Base-by-base conservation (phyloP, 1,284 basidiomycete genomes). In the Moesziomyces antarcticus region DNA sequence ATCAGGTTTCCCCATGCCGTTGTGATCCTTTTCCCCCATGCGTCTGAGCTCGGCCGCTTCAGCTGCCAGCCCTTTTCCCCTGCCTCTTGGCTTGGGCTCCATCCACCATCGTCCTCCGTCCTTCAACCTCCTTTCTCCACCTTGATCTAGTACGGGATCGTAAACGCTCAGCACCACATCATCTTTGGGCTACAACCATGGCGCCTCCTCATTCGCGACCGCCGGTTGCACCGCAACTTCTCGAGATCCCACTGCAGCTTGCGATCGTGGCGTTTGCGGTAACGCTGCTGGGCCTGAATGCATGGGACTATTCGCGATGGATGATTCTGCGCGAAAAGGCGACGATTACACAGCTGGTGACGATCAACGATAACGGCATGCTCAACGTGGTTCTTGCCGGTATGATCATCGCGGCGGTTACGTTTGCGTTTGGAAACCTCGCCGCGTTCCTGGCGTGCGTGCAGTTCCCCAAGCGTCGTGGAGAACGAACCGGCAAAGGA, bases 401-500 rank as follows among this genome's bases (percentile, higher is more conserved):
- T 9, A 50, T 80, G 43, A 74, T 77, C 41, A 44, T 77, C 25
- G 46, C 59, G 2, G 69, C 73, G 0, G n/a, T 80, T 43, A 54
- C 42, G 2, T 80, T 78, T 47, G 70, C 65, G 9, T 77, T 77
- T 52, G 51, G 50, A 14, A 62, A 65, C 35, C 25, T 80, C 7
- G 73, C 70, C 1, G 56, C 76, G 0, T 50, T 78, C 24, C 47
- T 78, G 11, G 69, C 73, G 13, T 79, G 74, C 33, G 25, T 56
- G 9, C 78, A 80, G 49, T 80, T 80, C 43, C 67, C 67, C 6
- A 71, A 69, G 47, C 51, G 77, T 21, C 42, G 73, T 1, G 78
- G 78, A 35, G 77, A 80, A 53, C 43, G 77, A 10, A 69, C 73
- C 4, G 78, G 78, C 16, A 80, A 79, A 48, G 78, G 78, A 20